Percentiles rank a stretch among this genome's conserved stretches.
Conservation (phyloP, 768 basidiomycete genomes). For the Tylopilus cervinicoccineus region DNA sequence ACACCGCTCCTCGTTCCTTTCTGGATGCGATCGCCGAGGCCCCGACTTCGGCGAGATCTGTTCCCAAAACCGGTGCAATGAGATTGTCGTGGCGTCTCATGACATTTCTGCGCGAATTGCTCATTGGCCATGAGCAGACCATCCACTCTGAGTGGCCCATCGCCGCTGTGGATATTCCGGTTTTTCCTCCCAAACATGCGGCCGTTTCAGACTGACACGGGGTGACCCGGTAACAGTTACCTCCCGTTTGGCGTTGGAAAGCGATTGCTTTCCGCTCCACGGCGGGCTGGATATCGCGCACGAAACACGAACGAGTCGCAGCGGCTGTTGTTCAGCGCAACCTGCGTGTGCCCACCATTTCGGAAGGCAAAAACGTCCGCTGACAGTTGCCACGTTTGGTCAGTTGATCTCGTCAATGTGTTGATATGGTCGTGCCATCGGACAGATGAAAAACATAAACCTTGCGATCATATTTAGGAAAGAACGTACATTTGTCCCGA, state of each 20-base stretch:
- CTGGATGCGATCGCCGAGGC: slow-evolving; percentile 17
- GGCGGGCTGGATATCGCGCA: slow-evolving; percentile 20
- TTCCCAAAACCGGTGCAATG: slow-evolving; percentile 7
- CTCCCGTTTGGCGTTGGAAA: slow-evolving; percentile 9
- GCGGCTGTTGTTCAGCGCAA: slow-evolving; percentile 5
- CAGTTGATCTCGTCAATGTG: not conserved
- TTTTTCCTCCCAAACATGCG: slow-evolving; percentile 3
- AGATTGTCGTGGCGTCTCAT: not conserved
- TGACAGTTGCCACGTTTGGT: slow-evolving; percentile 12
- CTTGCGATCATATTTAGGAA: slow-evolving; percentile 12
- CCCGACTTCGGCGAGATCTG: slow-evolving; percentile 12
- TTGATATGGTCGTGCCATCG: not conserved
- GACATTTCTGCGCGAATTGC: not conserved
- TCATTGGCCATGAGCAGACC: not conserved
- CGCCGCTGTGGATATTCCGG: not conserved
- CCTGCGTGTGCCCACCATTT: too few relatives aligned
- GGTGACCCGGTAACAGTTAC: not conserved
- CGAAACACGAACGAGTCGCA: slow-evolving; percentile 17
- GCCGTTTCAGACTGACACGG: slow-evolving; percentile 17
- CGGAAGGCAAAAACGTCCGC: slow-evolving; percentile 9
- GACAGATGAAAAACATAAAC: slow-evolving; percentile 11
- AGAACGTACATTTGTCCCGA: not conserved
- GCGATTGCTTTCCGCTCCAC: slow-evolving; percentile 11
- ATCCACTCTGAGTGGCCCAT: not conserved
- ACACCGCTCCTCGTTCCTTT: slow-evolving; percentile 9